Conservation (phyloP, 768 basidiomycete species). For the Hemileccinum rubropunctum region DNA sequence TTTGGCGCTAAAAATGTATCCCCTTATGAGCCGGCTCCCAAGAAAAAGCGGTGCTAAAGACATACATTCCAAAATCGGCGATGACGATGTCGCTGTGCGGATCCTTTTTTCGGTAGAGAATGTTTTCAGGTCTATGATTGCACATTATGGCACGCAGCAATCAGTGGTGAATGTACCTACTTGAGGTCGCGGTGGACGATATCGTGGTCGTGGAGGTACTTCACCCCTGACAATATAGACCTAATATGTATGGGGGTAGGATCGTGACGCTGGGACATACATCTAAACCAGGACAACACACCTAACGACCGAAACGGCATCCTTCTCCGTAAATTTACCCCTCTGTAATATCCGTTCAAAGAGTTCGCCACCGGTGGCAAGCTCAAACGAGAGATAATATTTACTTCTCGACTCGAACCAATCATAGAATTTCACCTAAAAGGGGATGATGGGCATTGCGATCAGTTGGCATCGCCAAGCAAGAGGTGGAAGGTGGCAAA, state of each 20-base stretch:
- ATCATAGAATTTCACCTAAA: constrained; percentile 93
- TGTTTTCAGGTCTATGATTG: constrained; percentile 81
- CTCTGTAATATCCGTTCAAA: constrained; percentile 83
- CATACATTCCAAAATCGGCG: constrained; percentile 95
- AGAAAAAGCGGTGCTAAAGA: constrained; percentile 4
- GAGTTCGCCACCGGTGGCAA: constrained; percentile 91
- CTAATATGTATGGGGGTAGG: constrained; percentile 34
- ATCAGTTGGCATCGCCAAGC: not conserved
- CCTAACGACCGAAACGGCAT: constrained; percentile 78
- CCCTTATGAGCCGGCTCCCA: not conserved
- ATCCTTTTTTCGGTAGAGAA: constrained; percentile 81
- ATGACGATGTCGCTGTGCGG: constrained; percentile 86
- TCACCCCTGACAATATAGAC: constrained; percentile 80
- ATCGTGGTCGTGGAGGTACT: constrained; percentile 86
- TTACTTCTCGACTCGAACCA: constrained; percentile 94
- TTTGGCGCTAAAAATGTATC: constrained; percentile 59
- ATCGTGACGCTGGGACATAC: not conserved
- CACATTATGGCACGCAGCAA: not conserved
- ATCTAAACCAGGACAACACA: constrained; percentile 33
- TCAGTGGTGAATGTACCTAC: constrained; percentile 36
- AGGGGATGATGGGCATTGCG: not conserved
- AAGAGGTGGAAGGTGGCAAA: not conserved
- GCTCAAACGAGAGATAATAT: constrained; percentile 94
- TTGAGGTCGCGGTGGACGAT: constrained; percentile 98
- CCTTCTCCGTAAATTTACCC: constrained; percentile 92